Conservation (phyloP, 257 asterid genomes). For the Petunia axillaris region DNA sequence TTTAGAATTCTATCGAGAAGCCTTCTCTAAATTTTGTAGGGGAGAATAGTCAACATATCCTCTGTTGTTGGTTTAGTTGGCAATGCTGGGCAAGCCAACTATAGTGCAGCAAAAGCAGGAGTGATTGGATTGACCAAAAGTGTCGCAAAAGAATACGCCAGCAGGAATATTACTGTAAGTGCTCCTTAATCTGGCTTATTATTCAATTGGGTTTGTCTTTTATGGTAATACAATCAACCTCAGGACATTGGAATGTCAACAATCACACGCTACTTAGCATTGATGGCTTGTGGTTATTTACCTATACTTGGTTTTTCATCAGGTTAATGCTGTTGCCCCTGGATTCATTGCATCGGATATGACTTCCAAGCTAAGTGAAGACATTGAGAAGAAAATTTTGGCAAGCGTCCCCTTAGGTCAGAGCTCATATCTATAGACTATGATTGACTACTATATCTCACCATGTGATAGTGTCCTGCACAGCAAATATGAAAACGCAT, state of each 20-base stretch:
- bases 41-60: constrained; percentile 87
- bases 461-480: neutral
- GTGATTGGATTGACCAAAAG: constrained; percentile 88
- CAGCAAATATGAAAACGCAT: constrained; percentile 1
- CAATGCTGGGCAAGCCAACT: constrained; percentile 93
- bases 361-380: constrained; percentile 83
- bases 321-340: constrained; percentile 97
- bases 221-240: neutral
- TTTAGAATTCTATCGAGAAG: neutral
- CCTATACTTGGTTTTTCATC: constrained; percentile 25
- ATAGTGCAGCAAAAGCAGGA: constrained; percentile 97
- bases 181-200: neutral
- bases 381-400: constrained; percentile 79
- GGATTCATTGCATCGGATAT: constrained; percentile 96
- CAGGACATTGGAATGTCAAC: neutral
- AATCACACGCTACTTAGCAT: neutral
- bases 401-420: constrained; percentile 84
- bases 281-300: neutral
- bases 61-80: constrained; percentile 96
- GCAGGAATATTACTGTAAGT: constrained; percentile 84
- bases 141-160: constrained; percentile 92
- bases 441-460: neutral
- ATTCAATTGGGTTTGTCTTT: neutral
- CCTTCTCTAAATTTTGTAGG: constrained; percentile 42
- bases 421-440: constrained; percentile 19